These are phyloP conservation scores for Yamadazyma oceani DNA, from an alignment of 1,139 yeast genomes.

Conservation along the genomic window DNA sequence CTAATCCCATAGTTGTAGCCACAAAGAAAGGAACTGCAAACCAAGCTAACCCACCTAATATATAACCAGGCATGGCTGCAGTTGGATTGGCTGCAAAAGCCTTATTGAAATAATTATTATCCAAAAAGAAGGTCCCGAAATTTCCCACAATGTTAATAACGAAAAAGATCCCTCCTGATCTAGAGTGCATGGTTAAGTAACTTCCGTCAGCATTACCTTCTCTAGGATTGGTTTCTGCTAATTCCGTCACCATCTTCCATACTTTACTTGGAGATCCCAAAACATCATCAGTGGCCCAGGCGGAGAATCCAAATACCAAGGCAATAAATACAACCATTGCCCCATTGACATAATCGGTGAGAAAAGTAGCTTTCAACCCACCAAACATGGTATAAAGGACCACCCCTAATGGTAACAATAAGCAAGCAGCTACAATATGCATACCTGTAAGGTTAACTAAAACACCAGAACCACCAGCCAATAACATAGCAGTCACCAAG, in stretches of 20 bases:
- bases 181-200: constrained; percentile 76
- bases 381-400: constrained; percentile 82
- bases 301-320: constrained; percentile 60
- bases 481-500: constrained; percentile 82
- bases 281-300: constrained; percentile 58
- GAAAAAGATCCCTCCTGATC: constrained; percentile 77
- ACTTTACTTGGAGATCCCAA: constrained; percentile 83
- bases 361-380: constrained; percentile 86
- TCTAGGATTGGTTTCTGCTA: constrained; percentile 60
- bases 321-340: constrained; percentile 60
- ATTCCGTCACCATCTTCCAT: constrained; percentile 64
- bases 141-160: constrained; percentile 83
- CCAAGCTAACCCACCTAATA: constrained; percentile 90
- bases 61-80: constrained; percentile 86
- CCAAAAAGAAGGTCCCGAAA: constrained; percentile 86
- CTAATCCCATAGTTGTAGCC: constrained; percentile 83
- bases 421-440: constrained; percentile 78
- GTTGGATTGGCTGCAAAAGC: constrained; percentile 86
- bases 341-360: constrained; percentile 84
- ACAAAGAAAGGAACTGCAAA: constrained; percentile 82
- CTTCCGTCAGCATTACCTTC: constrained; percentile 77
- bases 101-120: constrained; percentile 87
- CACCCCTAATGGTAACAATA: constrained; percentile 80
- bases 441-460: constrained; percentile 78
- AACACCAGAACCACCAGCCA: constrained; percentile 85